These are phyloP conservation scores for Imleria badia DNA, from an alignment of 768 basidiomycete species.

Conservation along the genomic window DNA sequence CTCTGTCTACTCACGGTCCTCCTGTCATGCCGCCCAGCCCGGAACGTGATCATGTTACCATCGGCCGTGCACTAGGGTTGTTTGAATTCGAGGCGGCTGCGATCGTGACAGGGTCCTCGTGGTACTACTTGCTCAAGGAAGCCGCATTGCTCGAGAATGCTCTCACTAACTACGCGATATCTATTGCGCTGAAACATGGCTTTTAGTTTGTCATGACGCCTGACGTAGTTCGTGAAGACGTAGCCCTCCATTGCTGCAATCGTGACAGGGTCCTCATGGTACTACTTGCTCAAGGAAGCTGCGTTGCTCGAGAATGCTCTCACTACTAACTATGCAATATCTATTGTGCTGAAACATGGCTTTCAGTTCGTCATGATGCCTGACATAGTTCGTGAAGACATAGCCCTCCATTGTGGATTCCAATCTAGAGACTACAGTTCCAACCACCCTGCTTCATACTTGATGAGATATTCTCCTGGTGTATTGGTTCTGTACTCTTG, in stretches of 20 bases:
- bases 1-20: slow-evolving; percentile 72
- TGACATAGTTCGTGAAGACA: no score
- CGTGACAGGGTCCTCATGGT: no score
- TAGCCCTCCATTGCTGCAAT: no score
- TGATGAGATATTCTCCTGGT: no score
- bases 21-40: slow-evolving; percentile 46
- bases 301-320: no score
- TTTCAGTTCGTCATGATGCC: no score
- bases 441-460: slow-evolving; percentile 57
- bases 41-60: slow-evolving; percentile 71
- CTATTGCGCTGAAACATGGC: slow-evolving; percentile 68
- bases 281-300: no score
- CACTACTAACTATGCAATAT: no score
- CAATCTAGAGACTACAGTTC: slow-evolving; percentile 76
- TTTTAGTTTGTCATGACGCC: slow-evolving; percentile 86
- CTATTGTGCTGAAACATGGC: no score
- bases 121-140: slow-evolving; percentile 88
- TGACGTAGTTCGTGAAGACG: slow-evolving; percentile 86
- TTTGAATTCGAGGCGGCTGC: slow-evolving; percentile 81
- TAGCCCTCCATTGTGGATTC: slow-evolving; percentile 93
- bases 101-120: slow-evolving; percentile 80
- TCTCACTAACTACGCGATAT: slow-evolving; percentile 82
- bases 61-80: slow-evolving; percentile 63
- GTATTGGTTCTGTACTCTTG: no score
- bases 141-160: slow-evolving; percentile 88